Conservation (phyloP, 345 rosid species). For the Pugionium dolabratum region DNA sequence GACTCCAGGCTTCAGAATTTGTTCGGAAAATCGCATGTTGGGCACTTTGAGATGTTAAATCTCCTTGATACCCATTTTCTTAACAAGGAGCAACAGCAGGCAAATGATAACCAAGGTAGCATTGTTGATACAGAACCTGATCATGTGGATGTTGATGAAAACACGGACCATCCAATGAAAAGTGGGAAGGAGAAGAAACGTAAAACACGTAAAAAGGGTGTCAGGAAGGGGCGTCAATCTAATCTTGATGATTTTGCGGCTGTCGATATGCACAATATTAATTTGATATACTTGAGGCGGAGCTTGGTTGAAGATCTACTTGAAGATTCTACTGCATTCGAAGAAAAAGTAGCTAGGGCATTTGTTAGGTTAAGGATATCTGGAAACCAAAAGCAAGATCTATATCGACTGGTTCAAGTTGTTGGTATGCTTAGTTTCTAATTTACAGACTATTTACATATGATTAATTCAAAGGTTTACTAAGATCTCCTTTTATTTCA, state of each 20-base stretch:
- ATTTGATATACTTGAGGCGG: conserved; percentile 80
- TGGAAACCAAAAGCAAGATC: conserved; percentile 95
- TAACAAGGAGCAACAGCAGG: conserved; percentile 70
- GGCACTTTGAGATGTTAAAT: conserved; percentile 98
- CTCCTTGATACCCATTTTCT: conserved; percentile 93
- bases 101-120: conserved; percentile 68
- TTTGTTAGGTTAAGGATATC: conserved; percentile 94
- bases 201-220: conserved; percentile 69
- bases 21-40: conserved; percentile 94
- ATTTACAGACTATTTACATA: conserved; percentile 13
- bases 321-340: conserved; percentile 72
- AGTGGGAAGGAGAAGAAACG: conserved; percentile 76
- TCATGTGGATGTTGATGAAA: conserved; percentile 73
- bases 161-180: conserved; percentile 56
- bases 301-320: conserved; percentile 84
- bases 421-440: conserved; percentile 57
- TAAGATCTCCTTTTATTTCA: conserved; percentile 25
- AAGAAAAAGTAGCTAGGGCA: conserved; percentile 80
- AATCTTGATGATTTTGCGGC: conserved; percentile 96
- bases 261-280: conserved; percentile 83
- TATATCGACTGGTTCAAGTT: conserved; percentile 95
- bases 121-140: conserved; percentile 67
- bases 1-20: conserved; percentile 83
- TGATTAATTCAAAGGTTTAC: conserved; percentile 23
- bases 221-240: conserved; percentile 69